These are phyloP conservation scores for Tolypocladium amazonense DNA, from an alignment of 2,329 filamentous ascomycete genomes.

Conservation along the genomic window DNA sequence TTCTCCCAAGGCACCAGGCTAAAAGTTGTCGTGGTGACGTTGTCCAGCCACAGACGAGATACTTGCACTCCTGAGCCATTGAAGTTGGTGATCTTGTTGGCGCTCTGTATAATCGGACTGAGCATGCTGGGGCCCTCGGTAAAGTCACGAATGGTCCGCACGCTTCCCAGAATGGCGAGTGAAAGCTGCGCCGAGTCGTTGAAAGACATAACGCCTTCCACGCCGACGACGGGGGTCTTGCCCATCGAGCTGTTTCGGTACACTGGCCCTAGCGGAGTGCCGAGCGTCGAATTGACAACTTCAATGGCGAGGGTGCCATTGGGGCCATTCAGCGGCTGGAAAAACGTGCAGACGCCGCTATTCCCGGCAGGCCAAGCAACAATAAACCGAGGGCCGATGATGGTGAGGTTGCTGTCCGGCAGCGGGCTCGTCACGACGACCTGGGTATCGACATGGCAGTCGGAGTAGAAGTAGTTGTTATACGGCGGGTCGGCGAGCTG, in stretches of 20 bases:
- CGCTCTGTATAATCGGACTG: slow-evolving; percentile 41
- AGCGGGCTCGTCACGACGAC: slow-evolving; percentile 50
- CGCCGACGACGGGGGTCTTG: slow-evolving; percentile 35
- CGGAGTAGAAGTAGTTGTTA: slow-evolving; percentile 55
- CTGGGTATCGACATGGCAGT: slow-evolving; percentile 48
- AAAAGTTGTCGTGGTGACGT: slow-evolving; percentile 44
- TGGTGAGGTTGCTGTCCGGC: slow-evolving; percentile 37
- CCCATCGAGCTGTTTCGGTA: slow-evolving; percentile 17
- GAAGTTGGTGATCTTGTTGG: slow-evolving; percentile 28
- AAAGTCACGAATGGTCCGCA: slow-evolving; percentile 52
- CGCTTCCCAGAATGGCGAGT: slow-evolving; percentile 48
- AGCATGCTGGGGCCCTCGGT: slow-evolving; percentile 46
- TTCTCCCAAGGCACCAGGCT: slow-evolving; percentile 29
- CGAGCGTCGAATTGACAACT: slow-evolving; percentile 37
- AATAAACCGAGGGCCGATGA: slow-evolving; percentile 47
- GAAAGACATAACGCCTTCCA: slow-evolving; percentile 42
- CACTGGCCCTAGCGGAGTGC: slow-evolving; percentile 35
- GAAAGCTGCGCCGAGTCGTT: slow-evolving; percentile 46
- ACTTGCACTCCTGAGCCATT: slow-evolving; percentile 34
- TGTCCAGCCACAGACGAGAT: slow-evolving; percentile 50
- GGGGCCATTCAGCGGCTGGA: slow-evolving; percentile 39
- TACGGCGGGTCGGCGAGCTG: slow-evolving; percentile 46
- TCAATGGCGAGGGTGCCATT: slow-evolving; percentile 43
- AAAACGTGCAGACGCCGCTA: slow-evolving; percentile 47
- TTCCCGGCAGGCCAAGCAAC: slow-evolving; percentile 57